Evolutionary conservation across 768 basidiomycete species (phyloP), one percentile per base, ranked within the genome.

Genomic region (Pleurotus sapidus): DNA sequence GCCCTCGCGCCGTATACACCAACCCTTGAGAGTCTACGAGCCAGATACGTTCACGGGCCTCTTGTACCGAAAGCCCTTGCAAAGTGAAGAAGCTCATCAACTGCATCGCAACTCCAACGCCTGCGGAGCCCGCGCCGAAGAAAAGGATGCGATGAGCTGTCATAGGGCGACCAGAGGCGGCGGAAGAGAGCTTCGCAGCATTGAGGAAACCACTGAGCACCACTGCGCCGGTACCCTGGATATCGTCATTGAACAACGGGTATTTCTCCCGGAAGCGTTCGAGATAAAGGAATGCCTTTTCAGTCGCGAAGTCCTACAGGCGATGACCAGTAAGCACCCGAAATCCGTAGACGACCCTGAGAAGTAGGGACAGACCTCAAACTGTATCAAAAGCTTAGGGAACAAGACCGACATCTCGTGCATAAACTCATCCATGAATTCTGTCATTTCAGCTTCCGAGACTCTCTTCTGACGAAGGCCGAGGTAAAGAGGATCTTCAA

Each of bases 361-460:
- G 47, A 45, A 46, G 27, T 39, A 65, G 23, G 24, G 42, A 54
- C 71, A 50, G 46, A 84, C 87, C 75, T 92, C 91, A 62, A 93
- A 94, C 71, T 95, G 94, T 59, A 95, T 78, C 67, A 95, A 78
- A 49, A 92, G 78, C 63, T 89, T 87, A 0, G 93, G 94, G 79
- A 88, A 95, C 9, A 80, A 76, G 40, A 67, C 67, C 15, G 79
- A 73, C 80, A 95, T 91, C 70, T 91, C 92, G 40, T 76, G 67
- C 91, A 97, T 93, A 73, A 97, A 95, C 68, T 93, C 89, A 65
- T 95, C 92, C 88, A 97, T 91, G 71, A 96, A 94, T 46, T 79
- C 88, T 17, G 80, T 78, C 77, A 90, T 89, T 64, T 84, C 84
- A 17, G 74, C 73, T 23, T 84, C 82, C 0, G 83, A 74, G 23